Evolutionary conservation across 305 asterid genomes (phyloP).

Genomic region (Solanum hybrid): DNA sequence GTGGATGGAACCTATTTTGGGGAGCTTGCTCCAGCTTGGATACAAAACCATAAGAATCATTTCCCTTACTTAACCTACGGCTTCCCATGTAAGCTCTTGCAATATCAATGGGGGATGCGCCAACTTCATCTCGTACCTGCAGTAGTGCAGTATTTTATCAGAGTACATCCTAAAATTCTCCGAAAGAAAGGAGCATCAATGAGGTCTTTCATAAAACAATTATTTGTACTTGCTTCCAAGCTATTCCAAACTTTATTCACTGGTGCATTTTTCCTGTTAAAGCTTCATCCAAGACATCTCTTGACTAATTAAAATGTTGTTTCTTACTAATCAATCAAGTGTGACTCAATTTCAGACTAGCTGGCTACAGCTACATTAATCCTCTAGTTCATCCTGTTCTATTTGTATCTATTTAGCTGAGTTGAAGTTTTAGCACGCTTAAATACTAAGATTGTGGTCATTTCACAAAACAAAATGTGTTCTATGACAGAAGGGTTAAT

Average conservation of each 20-base stretch:
- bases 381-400: background rate
- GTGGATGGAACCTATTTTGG: constrained; percentile 37
- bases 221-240: background rate
- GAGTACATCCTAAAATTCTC: background rate
- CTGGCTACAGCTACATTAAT: background rate
- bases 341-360: background rate
- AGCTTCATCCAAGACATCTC: background rate
- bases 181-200: background rate
- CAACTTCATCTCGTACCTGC: constrained; percentile 63
- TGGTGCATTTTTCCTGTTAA: background rate
- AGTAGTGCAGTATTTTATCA: constrained; percentile 10
- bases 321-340: background rate
- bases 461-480: background rate
- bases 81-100: constrained; percentile 92
- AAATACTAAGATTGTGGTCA: background rate
- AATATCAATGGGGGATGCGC: constrained; percentile 84
- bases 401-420: background rate
- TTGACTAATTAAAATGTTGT: background rate
- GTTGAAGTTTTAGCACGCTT: background rate
- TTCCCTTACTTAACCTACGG: constrained; percentile 46
- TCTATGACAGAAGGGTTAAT: background rate
- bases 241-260: background rate
- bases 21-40: constrained; percentile 31
- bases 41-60: constrained; percentile 18
- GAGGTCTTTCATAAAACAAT: background rate